Evolutionary conservation across 2,329 filamentous ascomycete species (phyloP), one percentile per base, ranked within the genome.

Genomic region (Ceratocystis huliohia): DNA sequence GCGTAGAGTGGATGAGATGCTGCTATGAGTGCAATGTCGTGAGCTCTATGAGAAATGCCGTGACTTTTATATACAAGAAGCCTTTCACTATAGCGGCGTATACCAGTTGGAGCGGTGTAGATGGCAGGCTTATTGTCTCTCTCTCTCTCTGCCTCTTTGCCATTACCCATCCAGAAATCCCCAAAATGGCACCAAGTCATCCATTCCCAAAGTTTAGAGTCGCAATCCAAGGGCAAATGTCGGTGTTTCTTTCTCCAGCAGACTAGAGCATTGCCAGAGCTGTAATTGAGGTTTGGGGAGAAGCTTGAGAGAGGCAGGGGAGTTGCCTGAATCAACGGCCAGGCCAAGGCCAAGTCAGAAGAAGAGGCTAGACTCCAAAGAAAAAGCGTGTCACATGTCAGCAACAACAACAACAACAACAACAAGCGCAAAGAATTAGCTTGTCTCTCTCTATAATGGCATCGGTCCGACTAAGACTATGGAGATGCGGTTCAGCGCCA

Each of bases 201-300:
- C 28, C 56, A 59, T 59, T 15, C 28, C 56, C 28, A 20, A 25
- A 33, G 30, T 59, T 15, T 44, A 63, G 44, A 63, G 61, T 63
- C 41, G 44, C 44, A 48, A 8, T 33, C 13, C 61, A 28, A 63
- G 61, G 61, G 61, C 61, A 13, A 25, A 63, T 48, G 46, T 48
- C 44, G 61, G 61, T 50, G 61, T 41, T 63, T 63, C 61, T 50
- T 63, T 63, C 46, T 59, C 56, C 56, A 59, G 28, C 28, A 15
- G 10, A 41, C 30, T 30, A n/a, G 13, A 25, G 15, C 30, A 30
- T 30, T n/a, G 8, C 17, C 15, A 17, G 53, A 8, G 30, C 13
- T 59, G 17, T 17, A 59, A 20, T 30, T 3, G 30, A 17, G 25
- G 30, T 5, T 57, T 37, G 56, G 56, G 33, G 56, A 59, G 56